Conservation (phyloP, 768 basidiomycete species). For the Mycena rosella region DNA sequence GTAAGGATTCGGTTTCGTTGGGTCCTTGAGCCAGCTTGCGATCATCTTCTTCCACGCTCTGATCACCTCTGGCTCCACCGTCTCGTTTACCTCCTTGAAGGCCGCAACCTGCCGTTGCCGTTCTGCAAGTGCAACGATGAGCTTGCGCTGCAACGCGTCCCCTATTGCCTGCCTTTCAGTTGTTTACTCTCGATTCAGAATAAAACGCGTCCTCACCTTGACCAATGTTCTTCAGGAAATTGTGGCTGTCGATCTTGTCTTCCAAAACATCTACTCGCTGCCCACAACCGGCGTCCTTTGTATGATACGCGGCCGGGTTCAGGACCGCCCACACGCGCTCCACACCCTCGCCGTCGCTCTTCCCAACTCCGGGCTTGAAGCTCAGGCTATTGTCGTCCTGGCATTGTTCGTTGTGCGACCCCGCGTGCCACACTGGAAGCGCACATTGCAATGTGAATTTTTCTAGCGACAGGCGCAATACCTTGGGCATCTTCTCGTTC, state of each 20-base stretch:
- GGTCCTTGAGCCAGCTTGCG: conserved; percentile 14
- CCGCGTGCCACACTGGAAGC: conserved; percentile 7
- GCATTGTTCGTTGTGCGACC: conserved; percentile 2
- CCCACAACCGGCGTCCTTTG: conserved; percentile 46
- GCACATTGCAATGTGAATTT: neutral
- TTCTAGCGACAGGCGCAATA: neutral
- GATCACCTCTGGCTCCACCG: neutral
- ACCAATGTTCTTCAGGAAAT: conserved; percentile 26
- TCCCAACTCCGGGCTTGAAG: conserved; percentile 22
- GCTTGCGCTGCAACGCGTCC: conserved; percentile 6
- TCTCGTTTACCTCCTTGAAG: conserved; percentile 9
- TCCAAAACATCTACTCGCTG: conserved; percentile 44
- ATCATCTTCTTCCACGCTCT: conserved; percentile 11
- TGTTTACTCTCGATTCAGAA: neutral
- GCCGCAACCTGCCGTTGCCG: neutral
- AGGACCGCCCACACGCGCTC: conserved; percentile 46
- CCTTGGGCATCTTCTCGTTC: neutral
- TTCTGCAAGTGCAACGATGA: conserved; percentile 5
- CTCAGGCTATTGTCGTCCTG: conserved; percentile 8
- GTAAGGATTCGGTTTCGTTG: conserved; percentile 11
- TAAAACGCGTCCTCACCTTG: neutral
- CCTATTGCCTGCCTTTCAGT: conserved; percentile 15
- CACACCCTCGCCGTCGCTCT: conserved; percentile 23
- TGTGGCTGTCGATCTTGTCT: conserved; percentile 38
- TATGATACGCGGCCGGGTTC: conserved; percentile 41